Percentiles rank a stretch among this genome's conserved stretches.
Conservation (phyloP, 2,329 filamentous ascomycete species). For the Magnaporthiopsis rhizophila region DNA sequence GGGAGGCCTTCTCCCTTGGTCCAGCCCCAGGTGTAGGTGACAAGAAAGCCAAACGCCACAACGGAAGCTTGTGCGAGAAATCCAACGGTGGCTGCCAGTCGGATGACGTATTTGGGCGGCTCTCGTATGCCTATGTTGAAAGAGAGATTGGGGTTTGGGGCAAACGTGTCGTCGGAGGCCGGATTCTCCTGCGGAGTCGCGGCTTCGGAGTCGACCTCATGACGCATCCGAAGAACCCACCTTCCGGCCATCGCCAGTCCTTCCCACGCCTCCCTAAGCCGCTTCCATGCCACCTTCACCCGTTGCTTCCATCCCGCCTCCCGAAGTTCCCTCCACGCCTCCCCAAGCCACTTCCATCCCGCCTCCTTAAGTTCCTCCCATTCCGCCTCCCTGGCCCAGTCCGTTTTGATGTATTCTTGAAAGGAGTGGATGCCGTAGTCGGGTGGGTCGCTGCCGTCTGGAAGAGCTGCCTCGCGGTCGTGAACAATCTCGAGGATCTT, state of each 20-base stretch:
- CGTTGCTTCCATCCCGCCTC: no score
- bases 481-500: conserved; percentile 3
- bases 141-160: not conserved
- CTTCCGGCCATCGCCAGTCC: no score
- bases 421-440: not conserved
- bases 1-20: not conserved
- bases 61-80: not conserved
- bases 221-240: no score
- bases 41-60: not conserved
- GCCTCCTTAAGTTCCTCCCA: not conserved
- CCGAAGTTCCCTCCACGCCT: no score
- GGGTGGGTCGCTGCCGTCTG: not conserved
- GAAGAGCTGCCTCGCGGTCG: no score
- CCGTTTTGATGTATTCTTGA: not conserved
- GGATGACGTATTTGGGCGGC: not conserved
- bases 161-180: not conserved
- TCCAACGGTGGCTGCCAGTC: not conserved
- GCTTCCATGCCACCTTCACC: no score
- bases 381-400: no score
- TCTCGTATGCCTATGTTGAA: not conserved
- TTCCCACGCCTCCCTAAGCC: no score
- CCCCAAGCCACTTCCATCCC: no score
- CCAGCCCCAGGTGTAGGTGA: not conserved
- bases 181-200: no score
- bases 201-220: no score